Base-by-base conservation (phyloP, 805 yeast species). In the Starmerella tilneyi region DNA sequence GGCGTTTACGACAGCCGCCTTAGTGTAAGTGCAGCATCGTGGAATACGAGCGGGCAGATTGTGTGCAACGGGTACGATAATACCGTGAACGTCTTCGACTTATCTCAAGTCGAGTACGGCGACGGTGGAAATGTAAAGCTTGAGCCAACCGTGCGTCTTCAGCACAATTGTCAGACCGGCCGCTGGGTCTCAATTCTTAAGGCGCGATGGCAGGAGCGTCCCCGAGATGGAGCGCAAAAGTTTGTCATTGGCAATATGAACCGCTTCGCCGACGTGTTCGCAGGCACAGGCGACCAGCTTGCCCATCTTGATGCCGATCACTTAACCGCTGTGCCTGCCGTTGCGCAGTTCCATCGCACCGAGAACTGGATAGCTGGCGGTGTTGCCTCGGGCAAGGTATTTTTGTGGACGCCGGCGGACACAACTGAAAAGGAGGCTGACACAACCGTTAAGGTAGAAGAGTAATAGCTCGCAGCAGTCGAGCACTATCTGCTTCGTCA, bases 51-150 rank as follows among this genome's bases (percentile, higher is more conserved):
- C 45, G 68, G 72, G 34, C 73, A 76, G 31, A 67, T 89, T 39
- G 95, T 92, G 0, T 83, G 94, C 62, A 89, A 92, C 60, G 96
- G 97, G 0, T 89, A 89, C 58, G 97, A 84, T 59, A 89, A 88
- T 57, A 78, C 84, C 0, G 73, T 89, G 29, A 73, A 81, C 51
- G 63, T 89, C 4, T 85, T 88, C 61, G 76, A 78, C 53, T 68
- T 79, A 24, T 22, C 30, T 30, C 69, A 67, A 1, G 61, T 56
- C 16, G 52, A 53, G 11, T 44, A 44, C 34, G 44, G 40, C 13
- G 22, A 11, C 19, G 32, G 48, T 7, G 49, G 53, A 15, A 45
- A 44, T 9, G 46, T 46, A 6, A 49, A 45, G 19, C 54, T 85
- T 27, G 60, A 56, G n/a, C 94, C 95, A 0, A 58, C 70, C 23